Evolutionary conservation across 2,329 filamentous ascomycete species (phyloP), one percentile per base, ranked within the genome.

Genomic region (Clarireedia hainanense): DNA sequence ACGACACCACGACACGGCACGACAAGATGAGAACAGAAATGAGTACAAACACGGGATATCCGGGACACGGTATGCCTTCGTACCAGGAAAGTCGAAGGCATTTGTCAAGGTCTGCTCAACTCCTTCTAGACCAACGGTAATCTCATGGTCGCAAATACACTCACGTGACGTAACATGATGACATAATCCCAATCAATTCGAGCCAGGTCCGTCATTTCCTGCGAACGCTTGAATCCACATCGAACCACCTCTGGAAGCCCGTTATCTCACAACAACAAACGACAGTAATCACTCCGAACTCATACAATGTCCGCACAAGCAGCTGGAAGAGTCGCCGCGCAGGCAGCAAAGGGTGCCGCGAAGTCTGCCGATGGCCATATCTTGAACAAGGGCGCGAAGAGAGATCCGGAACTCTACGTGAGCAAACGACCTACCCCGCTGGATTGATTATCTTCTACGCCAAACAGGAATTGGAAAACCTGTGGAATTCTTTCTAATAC

Each of bases 351-450:
- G 56, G 66, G 66, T 42, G 69, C 71, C 60, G 72, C 70, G 60
- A 74, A 73, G 66, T 70, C 74, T 49, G 74, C 77, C 61, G 74
- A 78, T 63, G 70, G 74, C 57, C 55, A 60, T 62, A 58, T 65
- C 63, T 56, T 88, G 68, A 78, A 81, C 69, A 77, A 82, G 70
- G 85, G 79, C 65, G 82, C 84, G 56, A 84, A 81, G 76, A 76
- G 76, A 71, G 85, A 89, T 72, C 86, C 86, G 57, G 86, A 89
- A 76, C 84, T 89, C 70, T 88, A 86, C 71, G 85, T 89, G 81
- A 64, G 81, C 61, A 43, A 30, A 40, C 26, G 23, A 46, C 30
- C 37, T 52, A 52, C 30, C 23, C 79, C 60, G 42, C 20, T 39
- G 27, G 36, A 26, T 20, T 36, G 6, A 14, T 43, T n/a, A 36